Evolutionary conservation across 2,329 filamentous ascomycete species (phyloP).

Genomic region (Penicillium sp.): DNA sequence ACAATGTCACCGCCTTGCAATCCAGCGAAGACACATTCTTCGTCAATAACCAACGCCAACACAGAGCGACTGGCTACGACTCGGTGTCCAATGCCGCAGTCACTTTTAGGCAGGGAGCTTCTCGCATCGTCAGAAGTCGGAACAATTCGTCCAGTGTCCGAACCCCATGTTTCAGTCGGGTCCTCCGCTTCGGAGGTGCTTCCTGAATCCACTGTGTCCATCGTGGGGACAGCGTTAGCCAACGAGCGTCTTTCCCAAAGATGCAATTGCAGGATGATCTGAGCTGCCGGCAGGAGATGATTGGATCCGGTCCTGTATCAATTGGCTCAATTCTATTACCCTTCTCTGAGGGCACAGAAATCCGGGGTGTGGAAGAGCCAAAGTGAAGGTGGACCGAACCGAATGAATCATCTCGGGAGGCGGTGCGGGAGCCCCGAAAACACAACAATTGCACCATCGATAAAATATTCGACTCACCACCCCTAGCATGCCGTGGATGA

Average conservation of each 20-base stretch:
- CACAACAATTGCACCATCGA: constrained; percentile 24
- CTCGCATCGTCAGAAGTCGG: constrained; percentile 21
- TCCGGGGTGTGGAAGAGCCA: neutral
- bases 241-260: neutral
- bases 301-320: neutral
- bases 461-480: constrained; percentile 27
- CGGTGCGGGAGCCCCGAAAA: constrained; percentile 20
- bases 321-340: neutral
- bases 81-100: constrained; percentile 43
- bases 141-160: constrained; percentile 25
- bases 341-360: neutral
- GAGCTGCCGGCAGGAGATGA: constrained; percentile 1
- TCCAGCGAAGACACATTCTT: constrained; percentile 82
- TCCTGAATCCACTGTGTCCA: constrained; percentile 39
- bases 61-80: constrained; percentile 44
- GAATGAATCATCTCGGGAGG: constrained; percentile 20
- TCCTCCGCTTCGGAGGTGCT: constrained; percentile 37
- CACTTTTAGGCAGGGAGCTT: constrained; percentile 22
- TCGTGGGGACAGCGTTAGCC: constrained; percentile 26
- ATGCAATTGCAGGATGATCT: constrained; percentile 7
- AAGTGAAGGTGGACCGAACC: constrained; percentile 5
- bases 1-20: constrained; percentile 92
- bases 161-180: constrained; percentile 33
- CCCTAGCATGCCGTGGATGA: constrained; percentile 18
- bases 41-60: constrained; percentile 76